Evolutionary conservation across 192 early-diverging fungal genomes (phyloP).

Genomic region (Coemansia sp.): DNA sequence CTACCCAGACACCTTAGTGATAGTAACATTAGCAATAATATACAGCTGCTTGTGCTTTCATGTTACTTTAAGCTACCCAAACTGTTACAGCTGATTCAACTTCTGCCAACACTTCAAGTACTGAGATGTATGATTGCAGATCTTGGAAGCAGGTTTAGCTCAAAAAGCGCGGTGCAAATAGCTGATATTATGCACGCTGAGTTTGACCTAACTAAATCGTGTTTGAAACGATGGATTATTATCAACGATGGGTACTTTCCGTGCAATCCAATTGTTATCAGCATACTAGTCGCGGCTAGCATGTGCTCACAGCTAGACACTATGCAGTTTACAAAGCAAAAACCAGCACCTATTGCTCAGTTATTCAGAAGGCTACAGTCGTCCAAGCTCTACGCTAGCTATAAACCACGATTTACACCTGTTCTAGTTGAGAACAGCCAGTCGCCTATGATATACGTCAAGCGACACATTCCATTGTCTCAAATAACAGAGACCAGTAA

Average conservation of each 20-base stretch:
- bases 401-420: not conserved
- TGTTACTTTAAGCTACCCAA: constrained; percentile 4
- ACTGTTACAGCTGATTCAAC: not conserved
- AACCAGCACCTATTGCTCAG: not conserved
- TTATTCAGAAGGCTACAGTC: constrained; percentile 1
- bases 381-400: not conserved
- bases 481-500: not conserved
- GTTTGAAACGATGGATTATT: constrained; percentile 1
- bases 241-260: constrained; percentile 2
- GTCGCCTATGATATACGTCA: not conserved
- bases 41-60: not conserved
- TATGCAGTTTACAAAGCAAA: not conserved
- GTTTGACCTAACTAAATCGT: not conserved
- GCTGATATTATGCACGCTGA: not conserved
- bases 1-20: not conserved
- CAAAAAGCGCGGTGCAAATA: not conserved
- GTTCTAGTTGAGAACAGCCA: not conserved
- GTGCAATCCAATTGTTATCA: not conserved
- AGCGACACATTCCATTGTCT: not conserved
- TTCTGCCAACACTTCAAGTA: not conserved
- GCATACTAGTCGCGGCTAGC: not conserved
- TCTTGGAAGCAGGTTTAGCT: not conserved
- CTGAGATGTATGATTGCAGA: not conserved
- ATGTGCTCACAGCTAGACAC: constrained; percentile 3
- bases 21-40: not conserved